A percentile compares a stretch with the other conserved stretches of the same genome.
Evolutionary conservation across 768 basidiomycete genomes (phyloP).

Genomic region (Pleurotus eryngii): DNA sequence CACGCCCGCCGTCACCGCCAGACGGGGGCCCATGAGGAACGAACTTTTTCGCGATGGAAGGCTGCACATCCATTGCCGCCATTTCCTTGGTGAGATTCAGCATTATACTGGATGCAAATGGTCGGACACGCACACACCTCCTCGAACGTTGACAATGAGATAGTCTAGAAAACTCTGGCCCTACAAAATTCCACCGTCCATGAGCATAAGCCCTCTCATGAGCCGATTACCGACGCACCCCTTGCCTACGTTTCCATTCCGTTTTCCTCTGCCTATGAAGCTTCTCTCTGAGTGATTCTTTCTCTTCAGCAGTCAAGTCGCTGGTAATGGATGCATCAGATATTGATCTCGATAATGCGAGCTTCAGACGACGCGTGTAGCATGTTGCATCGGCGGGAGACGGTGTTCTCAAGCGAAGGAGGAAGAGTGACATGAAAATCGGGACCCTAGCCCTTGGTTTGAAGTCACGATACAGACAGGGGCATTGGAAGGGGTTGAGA

Average conservation of each 20-base stretch:
- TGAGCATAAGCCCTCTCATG: constrained; percentile 8
- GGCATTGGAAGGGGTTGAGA: background rate
- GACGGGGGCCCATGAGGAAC: constrained; percentile 84
- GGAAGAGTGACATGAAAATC: background rate
- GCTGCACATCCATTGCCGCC: constrained; percentile 93
- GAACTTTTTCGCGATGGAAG: constrained; percentile 89
- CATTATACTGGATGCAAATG: background rate
- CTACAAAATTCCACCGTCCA: constrained; percentile 30
- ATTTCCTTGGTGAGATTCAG: constrained; percentile 46
- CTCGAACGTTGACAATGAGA: constrained; percentile 73
- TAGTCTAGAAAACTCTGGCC: constrained; percentile 82
- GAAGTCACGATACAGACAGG: background rate
- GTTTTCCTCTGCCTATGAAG: constrained; percentile 45
- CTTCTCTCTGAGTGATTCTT: background rate
- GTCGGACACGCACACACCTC: constrained; percentile 42
- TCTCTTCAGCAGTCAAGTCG: background rate
- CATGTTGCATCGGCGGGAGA: background rate
- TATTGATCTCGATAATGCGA: background rate
- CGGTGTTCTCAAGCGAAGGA: background rate
- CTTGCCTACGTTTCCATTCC: constrained; percentile 75
- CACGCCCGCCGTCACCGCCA: constrained; percentile 88
- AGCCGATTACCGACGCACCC: constrained; percentile 36
- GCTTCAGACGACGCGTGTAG: background rate
- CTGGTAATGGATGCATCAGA: background rate
- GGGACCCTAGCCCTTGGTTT: background rate